phyloP scores from a whole-genome alignment of 805 yeast genomes.

The Candida lessepsii region DNA sequence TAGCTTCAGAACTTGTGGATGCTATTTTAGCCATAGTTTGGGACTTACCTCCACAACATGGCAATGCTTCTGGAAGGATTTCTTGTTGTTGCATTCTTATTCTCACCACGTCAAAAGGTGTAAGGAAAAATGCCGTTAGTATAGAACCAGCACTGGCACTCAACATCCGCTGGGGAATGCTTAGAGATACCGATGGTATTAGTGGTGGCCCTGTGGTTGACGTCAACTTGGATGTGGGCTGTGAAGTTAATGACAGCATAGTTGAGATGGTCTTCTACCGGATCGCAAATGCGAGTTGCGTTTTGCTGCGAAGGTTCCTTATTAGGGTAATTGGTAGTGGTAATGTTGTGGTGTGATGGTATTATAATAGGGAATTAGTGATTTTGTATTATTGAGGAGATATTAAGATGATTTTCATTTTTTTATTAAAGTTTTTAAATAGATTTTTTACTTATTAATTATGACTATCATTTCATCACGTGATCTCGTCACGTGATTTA shows the following conservation, averaged over 20 bases:
- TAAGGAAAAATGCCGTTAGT: constrained; percentile 67
- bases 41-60: constrained; percentile 26
- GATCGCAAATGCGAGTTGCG: background rate
- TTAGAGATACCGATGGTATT: background rate
- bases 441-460: too few relatives aligned
- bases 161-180: constrained; percentile 56
- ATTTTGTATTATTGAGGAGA: too few relatives aligned
- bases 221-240: constrained; percentile 7
- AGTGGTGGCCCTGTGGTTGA: background rate
- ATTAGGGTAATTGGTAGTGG: background rate
- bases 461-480: too few relatives aligned
- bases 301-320: background rate
- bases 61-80: constrained; percentile 36
- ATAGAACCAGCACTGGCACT: constrained; percentile 79
- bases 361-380: too few relatives aligned
- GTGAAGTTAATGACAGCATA: background rate
- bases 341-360: background rate
- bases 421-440: too few relatives aligned
- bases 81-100: constrained; percentile 78
- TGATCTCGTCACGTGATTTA: too few relatives aligned
- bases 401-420: too few relatives aligned
- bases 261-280: constrained; percentile 1
- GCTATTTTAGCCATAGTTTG: constrained; percentile 15
- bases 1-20: constrained; percentile 6
- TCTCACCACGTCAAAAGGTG: constrained; percentile 80